phyloP scores from a whole-genome alignment of 1,139 yeast genomes.

The Hemisphaericaspora xylanilytica region DNA sequence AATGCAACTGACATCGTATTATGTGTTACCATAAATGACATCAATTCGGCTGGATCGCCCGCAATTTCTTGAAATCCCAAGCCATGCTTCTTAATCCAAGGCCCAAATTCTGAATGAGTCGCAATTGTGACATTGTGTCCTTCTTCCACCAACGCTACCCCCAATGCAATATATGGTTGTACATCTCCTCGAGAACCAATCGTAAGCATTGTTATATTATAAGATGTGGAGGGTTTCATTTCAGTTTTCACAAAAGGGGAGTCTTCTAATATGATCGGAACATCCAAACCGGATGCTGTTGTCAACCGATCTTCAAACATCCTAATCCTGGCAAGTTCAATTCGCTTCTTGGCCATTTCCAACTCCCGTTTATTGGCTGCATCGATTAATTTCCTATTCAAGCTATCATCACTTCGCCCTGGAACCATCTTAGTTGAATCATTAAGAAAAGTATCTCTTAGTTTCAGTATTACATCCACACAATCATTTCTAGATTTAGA shows the following conservation, averaged over 20 bases:
- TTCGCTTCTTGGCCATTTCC: slow-evolving; percentile 23
- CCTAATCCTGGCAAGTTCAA: slow-evolving; percentile 52
- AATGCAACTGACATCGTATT: slow-evolving; percentile 84
- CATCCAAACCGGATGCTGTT: slow-evolving; percentile 57
- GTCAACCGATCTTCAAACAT: slow-evolving; percentile 62
- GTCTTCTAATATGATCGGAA: slow-evolving; percentile 66
- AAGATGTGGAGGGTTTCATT: slow-evolving; percentile 51
- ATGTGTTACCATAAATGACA: slow-evolving; percentile 90
- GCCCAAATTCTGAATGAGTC: slow-evolving; percentile 76
- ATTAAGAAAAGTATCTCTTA: slow-evolving; percentile 37
- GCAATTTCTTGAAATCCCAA: slow-evolving; percentile 74
- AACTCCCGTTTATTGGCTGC: background rate
- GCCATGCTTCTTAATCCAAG: slow-evolving; percentile 69
- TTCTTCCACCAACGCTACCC: slow-evolving; percentile 69
- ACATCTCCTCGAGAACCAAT: slow-evolving; percentile 97
- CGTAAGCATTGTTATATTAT: slow-evolving; percentile 69
- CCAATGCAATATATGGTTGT: slow-evolving; percentile 92
- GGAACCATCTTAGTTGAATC: background rate
- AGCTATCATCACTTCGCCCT: background rate
- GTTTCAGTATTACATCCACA: slow-evolving; percentile 49
- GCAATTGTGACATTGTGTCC: slow-evolving; percentile 86
- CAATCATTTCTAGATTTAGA: slow-evolving; percentile 73
- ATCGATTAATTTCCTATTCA: background rate
- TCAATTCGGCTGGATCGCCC: slow-evolving; percentile 89
- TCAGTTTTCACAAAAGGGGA: slow-evolving; percentile 56